phyloP scores from a whole-genome alignment of 371 early-diverging fungal species.

The Batkoa obscura region DNA sequence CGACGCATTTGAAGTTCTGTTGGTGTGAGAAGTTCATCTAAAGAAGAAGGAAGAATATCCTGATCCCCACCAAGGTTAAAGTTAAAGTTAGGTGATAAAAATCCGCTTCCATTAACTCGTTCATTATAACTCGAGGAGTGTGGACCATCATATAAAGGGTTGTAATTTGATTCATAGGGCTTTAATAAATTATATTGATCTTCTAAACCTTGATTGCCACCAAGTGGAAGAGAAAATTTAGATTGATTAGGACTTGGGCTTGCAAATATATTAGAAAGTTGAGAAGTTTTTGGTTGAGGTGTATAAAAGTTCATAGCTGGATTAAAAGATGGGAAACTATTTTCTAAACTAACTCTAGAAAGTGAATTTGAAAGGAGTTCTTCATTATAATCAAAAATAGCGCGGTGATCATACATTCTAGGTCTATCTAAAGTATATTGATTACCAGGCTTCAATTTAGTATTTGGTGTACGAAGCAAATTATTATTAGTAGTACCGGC shows the following conservation, averaged over 20 bases:
- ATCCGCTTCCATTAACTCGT: background rate
- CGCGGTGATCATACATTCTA: background rate
- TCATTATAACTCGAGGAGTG: background rate
- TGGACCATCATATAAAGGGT: background rate
- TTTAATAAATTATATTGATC: background rate
- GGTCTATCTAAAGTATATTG: background rate
- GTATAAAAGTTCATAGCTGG: slow-evolving; percentile 1
- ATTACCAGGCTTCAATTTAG: background rate
- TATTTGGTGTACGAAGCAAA: background rate
- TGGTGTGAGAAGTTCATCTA: slow-evolving; percentile 13
- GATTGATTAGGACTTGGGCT: background rate
- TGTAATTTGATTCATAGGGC: background rate
- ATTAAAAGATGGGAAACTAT: background rate
- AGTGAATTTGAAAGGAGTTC: slow-evolving; percentile 1
- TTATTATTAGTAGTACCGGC: background rate
- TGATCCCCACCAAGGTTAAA: slow-evolving; percentile 5
- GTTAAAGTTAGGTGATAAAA: slow-evolving; percentile 1
- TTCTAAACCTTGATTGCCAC: background rate
- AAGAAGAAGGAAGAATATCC: slow-evolving; percentile 11
- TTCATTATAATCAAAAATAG: background rate
- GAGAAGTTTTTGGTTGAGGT: slow-evolving; percentile 5
- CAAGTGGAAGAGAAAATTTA: slow-evolving; percentile 1
- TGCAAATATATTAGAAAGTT: slow-evolving; percentile 1
- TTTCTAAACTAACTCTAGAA: background rate
- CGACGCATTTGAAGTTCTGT: slow-evolving; percentile 11